A percentile compares a stretch with the other conserved stretches of the same genome.
Conservation (phyloP, 805 yeast genomes). For the Nakazawaea holstii region DNA sequence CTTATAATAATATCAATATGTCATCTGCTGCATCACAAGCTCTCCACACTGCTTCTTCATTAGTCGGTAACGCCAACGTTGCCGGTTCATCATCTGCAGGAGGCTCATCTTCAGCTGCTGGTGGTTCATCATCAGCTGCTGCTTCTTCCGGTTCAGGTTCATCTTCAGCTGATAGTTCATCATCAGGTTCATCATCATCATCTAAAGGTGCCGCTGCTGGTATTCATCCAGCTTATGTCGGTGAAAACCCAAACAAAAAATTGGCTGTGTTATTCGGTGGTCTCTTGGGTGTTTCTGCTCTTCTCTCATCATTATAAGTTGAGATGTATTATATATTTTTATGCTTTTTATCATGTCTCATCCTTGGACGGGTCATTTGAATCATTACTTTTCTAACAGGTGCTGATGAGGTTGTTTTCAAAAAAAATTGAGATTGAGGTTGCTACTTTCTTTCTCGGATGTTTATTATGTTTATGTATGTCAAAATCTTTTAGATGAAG, state of each 20-base stretch:
- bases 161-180: conserved; percentile 6
- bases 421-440: too few species aligned
- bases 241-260: conserved; percentile 10
- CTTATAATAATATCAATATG: too few species aligned
- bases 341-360: not conserved
- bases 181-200: conserved; percentile 14
- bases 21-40: not conserved
- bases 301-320: conserved; percentile 8
- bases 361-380: not conserved
- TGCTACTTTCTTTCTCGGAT: too few species aligned
- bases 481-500: too few species aligned
- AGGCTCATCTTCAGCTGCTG: not conserved
- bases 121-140: not conserved
- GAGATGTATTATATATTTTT: not conserved
- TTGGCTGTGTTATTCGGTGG: conserved; percentile 10
- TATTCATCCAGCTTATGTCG: conserved; percentile 1
- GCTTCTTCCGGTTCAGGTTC: not conserved
- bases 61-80: conserved; percentile 20
- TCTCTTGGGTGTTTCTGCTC: conserved; percentile 10
- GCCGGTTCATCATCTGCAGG: conserved; percentile 12
- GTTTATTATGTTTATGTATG: too few species aligned
- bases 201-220: conserved; percentile 19
- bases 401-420: not conserved
- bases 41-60: conserved; percentile 14
- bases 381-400: too few species aligned